Conservation (phyloP, 345 rosid genomes). For the Luvunga scandens region DNA sequence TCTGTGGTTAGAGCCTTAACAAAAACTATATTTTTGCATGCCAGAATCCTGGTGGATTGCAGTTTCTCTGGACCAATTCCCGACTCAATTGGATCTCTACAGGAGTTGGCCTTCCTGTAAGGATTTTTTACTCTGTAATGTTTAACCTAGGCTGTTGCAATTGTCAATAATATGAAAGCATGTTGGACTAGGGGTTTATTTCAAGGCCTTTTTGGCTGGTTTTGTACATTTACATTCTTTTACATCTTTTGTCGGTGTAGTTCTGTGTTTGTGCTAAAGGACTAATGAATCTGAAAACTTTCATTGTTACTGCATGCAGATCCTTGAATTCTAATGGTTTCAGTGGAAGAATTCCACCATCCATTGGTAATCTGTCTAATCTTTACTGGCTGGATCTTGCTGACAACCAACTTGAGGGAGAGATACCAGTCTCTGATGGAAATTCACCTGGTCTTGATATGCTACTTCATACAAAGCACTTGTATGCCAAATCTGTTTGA, state of each 20-base stretch:
- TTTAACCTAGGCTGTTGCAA: not conserved
- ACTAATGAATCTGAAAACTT: not conserved
- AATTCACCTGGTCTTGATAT: slow-evolving; percentile 73
- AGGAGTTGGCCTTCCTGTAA: slow-evolving; percentile 55
- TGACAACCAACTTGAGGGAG: slow-evolving; percentile 68
- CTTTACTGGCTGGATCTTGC: slow-evolving; percentile 88
- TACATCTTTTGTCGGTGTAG: not conserved
- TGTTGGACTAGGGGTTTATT: not conserved
- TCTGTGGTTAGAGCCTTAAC: slow-evolving; percentile 6
- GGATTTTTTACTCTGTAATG: slow-evolving; percentile 9
- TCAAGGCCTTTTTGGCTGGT: not conserved
- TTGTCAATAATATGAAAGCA: not conserved
- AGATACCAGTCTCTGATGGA: slow-evolving; percentile 73
- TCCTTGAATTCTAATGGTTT: slow-evolving; percentile 73
- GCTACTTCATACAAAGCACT: slow-evolving; percentile 67
- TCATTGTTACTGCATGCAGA: slow-evolving; percentile 37
- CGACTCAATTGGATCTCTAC: slow-evolving; percentile 54
- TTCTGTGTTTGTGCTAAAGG: not conserved
- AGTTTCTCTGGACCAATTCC: slow-evolving; percentile 71
- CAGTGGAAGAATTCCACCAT: slow-evolving; percentile 66
- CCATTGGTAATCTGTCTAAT: slow-evolving; percentile 58
- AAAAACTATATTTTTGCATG: not conserved
- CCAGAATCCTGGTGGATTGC: slow-evolving; percentile 76
- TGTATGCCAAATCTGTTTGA: slow-evolving; percentile 46
- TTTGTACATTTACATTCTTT: not conserved